Evolutionary conservation across 192 early-diverging fungal genomes (phyloP), one percentile per base, ranked within the genome.

Genomic region (Phycomyces blakesleeanus): DNA sequence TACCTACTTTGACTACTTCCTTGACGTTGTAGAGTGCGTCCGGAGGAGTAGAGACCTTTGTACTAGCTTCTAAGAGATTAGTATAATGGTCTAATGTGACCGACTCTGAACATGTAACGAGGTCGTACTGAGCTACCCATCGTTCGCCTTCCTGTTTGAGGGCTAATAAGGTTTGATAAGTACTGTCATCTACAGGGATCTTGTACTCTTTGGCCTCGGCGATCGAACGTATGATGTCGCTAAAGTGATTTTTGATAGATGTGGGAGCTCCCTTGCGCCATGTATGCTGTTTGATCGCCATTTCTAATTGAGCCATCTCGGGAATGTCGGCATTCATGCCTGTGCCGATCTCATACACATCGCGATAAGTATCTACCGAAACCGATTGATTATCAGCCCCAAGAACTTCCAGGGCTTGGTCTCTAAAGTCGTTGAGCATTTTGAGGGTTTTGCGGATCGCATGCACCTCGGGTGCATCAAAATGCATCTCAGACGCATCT

Each of bases 151-250:
- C 55, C 37, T 37, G 26, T 8, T 27, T 27, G 10, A 57, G 55
- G 15, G 2, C 29, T 5, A 34, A 7, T 4, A 57, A 3, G 14
- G 25, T 12, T 39, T 57, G 55, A n/a, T 57, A 57, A 9, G 8
- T 15, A 27, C 8, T 1, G 29, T 57, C 29, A 15, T 34, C 29
- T 57, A 34, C 12, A 20, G 52, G 52, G 10, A 54, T 22, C 24
- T 25, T 54, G 53, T 52, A 67, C n/a, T n/a, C 25, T 29, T 54
- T 22, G 16, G 50, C 44, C 20, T 67, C 65, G 10, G 21, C 65
- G 16, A 40, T 37, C 2, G 15, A 42, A 6, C 21, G 52, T 4
- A 7, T n/a, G 24, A 54, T 26, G 12, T 25, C 12, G 24, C 21
- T 29, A 20, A 20, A 54, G 21, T 54, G 21, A 20, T 12, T 21